phyloP scores from a whole-genome alignment of 2,329 filamentous ascomycete species.

The Xylariaceae sp. region DNA sequence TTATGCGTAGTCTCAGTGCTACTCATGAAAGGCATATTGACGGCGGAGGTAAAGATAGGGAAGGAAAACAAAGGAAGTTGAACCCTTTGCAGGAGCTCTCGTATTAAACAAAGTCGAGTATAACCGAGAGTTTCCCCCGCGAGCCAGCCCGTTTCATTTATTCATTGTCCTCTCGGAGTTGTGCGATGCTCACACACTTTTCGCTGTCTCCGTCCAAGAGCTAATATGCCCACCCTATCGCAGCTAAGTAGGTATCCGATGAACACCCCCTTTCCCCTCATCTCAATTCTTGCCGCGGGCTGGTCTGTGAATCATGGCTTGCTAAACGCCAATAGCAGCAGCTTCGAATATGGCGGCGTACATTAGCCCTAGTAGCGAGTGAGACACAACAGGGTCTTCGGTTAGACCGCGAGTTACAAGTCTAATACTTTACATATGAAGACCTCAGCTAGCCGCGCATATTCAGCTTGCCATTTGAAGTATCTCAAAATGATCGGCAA shows the following conservation, averaged over 20 bases:
- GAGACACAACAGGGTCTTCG: not conserved
- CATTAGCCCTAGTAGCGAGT: not conserved
- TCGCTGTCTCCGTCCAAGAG: not conserved
- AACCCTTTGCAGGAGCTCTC: too few relatives aligned
- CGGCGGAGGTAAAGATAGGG: not conserved
- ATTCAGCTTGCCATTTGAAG: conserved; percentile 1
- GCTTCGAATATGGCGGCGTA: not conserved
- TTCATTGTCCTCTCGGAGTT: conserved; percentile 1
- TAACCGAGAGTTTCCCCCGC: not conserved
- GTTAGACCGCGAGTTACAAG: too few relatives aligned
- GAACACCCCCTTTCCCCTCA: not conserved
- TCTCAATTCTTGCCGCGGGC: not conserved
- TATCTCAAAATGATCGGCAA: conserved; percentile 8
- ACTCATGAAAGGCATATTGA: not conserved
- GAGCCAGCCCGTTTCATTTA: not conserved
- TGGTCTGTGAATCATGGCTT: not conserved
- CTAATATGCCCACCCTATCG: conserved; percentile 2
- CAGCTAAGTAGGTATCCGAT: not conserved
- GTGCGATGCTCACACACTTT: not conserved
- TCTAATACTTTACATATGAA: too few relatives aligned
- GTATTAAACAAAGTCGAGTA: conserved; percentile 1
- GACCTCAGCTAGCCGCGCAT: conserved; percentile 14
- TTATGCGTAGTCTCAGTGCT: too few relatives aligned
- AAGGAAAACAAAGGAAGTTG: not conserved
- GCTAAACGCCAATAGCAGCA: not conserved